Conservation (phyloP, 805 yeast species). For the Debaryomyces hansenii region DNA sequence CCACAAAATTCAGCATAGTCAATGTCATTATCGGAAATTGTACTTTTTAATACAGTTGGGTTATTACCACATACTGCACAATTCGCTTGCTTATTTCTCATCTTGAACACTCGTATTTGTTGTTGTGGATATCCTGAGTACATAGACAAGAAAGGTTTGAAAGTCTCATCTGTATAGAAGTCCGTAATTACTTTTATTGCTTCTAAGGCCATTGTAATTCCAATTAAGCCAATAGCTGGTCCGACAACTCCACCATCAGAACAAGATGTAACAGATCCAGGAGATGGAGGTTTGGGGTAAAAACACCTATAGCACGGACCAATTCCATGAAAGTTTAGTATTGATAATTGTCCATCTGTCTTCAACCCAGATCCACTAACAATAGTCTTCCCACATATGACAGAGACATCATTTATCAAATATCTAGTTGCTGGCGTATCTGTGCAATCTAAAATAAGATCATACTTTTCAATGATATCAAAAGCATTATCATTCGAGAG, state of each 20-base stretch:
- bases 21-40: conserved; percentile 47
- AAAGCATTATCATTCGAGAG: conserved; percentile 60
- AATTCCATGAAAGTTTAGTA: conserved; percentile 58
- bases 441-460: conserved; percentile 86
- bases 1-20: conserved; percentile 83
- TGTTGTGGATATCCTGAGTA: conserved; percentile 70
- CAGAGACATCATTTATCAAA: conserved; percentile 82
- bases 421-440: conserved; percentile 90
- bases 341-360: conserved; percentile 85
- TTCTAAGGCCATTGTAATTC: conserved; percentile 86
- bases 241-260: conserved; percentile 94
- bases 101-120: conserved; percentile 68
- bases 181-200: conserved; percentile 71
- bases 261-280: conserved; percentile 79
- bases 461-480: conserved; percentile 61
- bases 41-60: conserved; percentile 49
- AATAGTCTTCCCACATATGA: conserved; percentile 63
- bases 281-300: conserved; percentile 87
- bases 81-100: conserved; percentile 62
- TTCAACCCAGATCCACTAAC: conserved; percentile 91
- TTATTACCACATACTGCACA: conserved; percentile 67
- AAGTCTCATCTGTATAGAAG: conserved; percentile 48
- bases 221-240: conserved; percentile 93
- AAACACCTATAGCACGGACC: conserved; percentile 97
- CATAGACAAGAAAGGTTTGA: conserved; percentile 67